Percentiles rank a stretch among this genome's conserved stretches.
phyloP scores from a whole-genome alignment of 768 basidiomycete genomes.

The Phallus indusiatus region DNA sequence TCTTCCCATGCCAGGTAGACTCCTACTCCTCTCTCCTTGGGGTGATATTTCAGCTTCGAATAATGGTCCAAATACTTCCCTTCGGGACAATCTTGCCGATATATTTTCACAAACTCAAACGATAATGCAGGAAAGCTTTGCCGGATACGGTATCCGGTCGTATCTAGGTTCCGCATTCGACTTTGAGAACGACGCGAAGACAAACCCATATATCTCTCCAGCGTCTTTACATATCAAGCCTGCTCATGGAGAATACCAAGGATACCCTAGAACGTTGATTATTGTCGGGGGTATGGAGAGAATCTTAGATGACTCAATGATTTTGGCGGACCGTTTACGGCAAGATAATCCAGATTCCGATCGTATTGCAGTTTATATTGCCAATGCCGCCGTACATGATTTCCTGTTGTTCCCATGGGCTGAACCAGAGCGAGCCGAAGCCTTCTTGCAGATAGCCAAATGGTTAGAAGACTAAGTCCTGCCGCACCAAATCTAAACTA shows the following conservation, averaged over 20 bases:
- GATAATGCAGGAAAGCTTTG: neutral
- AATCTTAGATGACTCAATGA: conserved; percentile 19
- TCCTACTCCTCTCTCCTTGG: conserved; percentile 15
- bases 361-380: neutral
- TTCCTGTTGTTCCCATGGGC: neutral
- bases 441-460: neutral
- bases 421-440: neutral
- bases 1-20: conserved; percentile 8
- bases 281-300: conserved; percentile 21
- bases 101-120: neutral
- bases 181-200: neutral
- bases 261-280: conserved; percentile 22
- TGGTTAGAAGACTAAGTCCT: neutral
- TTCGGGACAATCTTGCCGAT: neutral
- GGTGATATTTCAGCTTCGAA: conserved; percentile 9
- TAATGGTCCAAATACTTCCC: neutral
- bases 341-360: neutral
- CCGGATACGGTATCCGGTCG: neutral
- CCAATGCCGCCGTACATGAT: neutral
- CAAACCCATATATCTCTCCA: conserved; percentile 1
- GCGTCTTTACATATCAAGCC: neutral
- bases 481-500: too few species aligned
- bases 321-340: conserved; percentile 12
- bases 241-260: conserved; percentile 10
- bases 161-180: neutral